Conservation (phyloP, 2,329 filamentous ascomycete species). For the Geosmithia morbida region DNA sequence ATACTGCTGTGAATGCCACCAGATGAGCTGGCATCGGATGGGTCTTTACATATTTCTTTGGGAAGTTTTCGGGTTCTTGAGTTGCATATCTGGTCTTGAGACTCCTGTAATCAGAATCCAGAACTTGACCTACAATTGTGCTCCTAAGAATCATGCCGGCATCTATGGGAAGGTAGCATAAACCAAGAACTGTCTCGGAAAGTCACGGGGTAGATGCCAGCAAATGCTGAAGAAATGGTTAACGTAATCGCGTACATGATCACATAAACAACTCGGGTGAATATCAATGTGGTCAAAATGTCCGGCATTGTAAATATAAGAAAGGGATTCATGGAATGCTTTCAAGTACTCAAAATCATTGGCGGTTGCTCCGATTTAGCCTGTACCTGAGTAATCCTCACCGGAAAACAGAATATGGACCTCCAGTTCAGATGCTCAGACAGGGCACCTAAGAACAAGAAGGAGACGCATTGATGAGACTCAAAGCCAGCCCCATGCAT, state of each 20-base stretch:
- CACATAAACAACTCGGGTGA: conserved; percentile 17
- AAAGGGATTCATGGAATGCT: conserved; percentile 12
- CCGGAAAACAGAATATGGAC: conserved; percentile 34
- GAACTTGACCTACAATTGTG: conserved; percentile 12
- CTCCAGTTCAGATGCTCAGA: conserved; percentile 32
- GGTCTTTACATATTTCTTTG: conserved; percentile 12
- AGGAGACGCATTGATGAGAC: conserved; percentile 14
- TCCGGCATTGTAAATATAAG: conserved; percentile 15
- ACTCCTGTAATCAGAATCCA: conserved; percentile 14
- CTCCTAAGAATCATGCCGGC: conserved; percentile 14
- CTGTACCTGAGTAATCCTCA: neutral
- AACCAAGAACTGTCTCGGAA: conserved; percentile 14
- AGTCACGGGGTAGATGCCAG: conserved; percentile 12
- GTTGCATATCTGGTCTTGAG: conserved; percentile 5
- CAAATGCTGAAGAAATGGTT: conserved; percentile 17
- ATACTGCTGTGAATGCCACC: conserved; percentile 8
- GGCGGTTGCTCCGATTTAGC: neutral
- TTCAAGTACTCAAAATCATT: neutral
- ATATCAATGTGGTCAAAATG: conserved; percentile 12
- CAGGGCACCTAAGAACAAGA: conserved; percentile 22
- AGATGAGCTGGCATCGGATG: conserved; percentile 10
- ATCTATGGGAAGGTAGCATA: conserved; percentile 16
- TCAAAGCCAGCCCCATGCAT: conserved; percentile 16
- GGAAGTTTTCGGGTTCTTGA: conserved; percentile 7
- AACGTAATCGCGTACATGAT: conserved; percentile 19